Evolutionary conservation across 345 rosid genomes (phyloP).

Genomic region (Angophora floribunda): DNA sequence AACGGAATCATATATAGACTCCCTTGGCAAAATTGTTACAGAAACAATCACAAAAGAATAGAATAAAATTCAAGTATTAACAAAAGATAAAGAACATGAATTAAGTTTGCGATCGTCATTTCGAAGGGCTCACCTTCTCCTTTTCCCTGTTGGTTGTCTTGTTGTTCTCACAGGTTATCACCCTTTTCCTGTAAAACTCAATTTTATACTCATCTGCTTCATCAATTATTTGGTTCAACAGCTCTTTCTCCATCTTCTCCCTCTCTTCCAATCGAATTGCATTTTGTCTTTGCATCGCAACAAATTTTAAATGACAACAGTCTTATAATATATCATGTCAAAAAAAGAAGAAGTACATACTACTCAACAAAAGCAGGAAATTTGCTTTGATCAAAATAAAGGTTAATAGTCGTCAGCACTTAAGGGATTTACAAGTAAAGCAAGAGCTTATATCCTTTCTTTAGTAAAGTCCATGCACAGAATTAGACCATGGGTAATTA

Average conservation of each 20-base stretch:
- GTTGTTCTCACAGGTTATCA: conserved; percentile 41
- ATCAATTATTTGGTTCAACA: conserved; percentile 42
- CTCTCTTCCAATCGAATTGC: conserved; percentile 63
- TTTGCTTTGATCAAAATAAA: neutral
- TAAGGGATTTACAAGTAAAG: neutral
- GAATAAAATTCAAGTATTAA: neutral
- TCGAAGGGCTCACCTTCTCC: conserved; percentile 47
- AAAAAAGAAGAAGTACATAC: neutral
- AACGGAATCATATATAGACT: neutral
- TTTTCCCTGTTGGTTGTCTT: conserved; percentile 57
- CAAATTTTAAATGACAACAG: neutral
- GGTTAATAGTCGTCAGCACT: neutral
- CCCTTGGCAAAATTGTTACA: neutral
- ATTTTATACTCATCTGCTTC: conserved; percentile 58
- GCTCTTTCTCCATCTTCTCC: conserved; percentile 67
- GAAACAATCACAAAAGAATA: neutral
- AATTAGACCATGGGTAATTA: neutral
- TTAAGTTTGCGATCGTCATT: neutral
- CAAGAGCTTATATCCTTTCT: neutral
- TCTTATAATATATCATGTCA: neutral
- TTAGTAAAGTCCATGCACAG: neutral
- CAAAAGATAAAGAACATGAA: neutral
- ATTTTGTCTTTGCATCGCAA: conserved; percentile 34
- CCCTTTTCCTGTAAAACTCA: conserved; percentile 55
- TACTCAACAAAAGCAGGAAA: neutral